Evolutionary conservation across 2,329 filamentous ascomycete genomes (phyloP).

Genomic region (Ploettnerulaceae sp.): DNA sequence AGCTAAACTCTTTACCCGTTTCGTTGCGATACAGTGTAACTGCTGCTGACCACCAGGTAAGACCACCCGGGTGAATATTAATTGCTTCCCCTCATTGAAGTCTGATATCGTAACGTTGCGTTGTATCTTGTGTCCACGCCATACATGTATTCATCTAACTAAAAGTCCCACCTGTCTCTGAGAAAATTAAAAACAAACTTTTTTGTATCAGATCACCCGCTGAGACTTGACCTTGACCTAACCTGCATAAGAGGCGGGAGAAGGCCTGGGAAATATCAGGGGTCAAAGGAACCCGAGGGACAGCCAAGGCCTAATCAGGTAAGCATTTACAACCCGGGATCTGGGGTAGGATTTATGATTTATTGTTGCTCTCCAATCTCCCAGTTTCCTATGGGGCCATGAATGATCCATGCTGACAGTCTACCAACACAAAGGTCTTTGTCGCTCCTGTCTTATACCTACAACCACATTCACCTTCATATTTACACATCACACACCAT

Average conservation of each 20-base stretch:
- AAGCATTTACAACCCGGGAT: conserved; percentile 1
- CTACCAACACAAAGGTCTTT: neutral
- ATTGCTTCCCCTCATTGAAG: neutral
- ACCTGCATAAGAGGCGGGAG: conserved; percentile 4
- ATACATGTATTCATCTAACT: no score
- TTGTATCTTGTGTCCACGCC: no score
- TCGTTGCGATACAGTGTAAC: neutral
- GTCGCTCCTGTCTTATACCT: neutral
- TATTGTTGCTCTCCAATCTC: no score
- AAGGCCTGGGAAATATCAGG: conserved; percentile 2
- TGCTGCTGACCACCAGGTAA: neutral
- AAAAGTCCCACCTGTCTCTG: no score
- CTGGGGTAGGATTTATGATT: no score
- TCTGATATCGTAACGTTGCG: no score
- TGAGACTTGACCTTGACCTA: no score
- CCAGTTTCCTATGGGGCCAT: no score
- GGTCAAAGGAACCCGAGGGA: neutral
- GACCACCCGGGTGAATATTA: neutral
- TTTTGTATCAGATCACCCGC: neutral
- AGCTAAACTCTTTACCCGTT: neutral
- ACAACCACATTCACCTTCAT: no score
- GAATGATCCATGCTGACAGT: no score
- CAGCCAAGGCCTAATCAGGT: conserved; percentile 3
- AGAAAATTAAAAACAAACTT: no score
- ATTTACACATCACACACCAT: no score